Percentiles rank a stretch among this genome's conserved stretches.
These are phyloP conservation scores for Sporothrix dimorphospora DNA, from an alignment of 2,329 filamentous ascomycete genomes.

Conservation along the genomic window DNA sequence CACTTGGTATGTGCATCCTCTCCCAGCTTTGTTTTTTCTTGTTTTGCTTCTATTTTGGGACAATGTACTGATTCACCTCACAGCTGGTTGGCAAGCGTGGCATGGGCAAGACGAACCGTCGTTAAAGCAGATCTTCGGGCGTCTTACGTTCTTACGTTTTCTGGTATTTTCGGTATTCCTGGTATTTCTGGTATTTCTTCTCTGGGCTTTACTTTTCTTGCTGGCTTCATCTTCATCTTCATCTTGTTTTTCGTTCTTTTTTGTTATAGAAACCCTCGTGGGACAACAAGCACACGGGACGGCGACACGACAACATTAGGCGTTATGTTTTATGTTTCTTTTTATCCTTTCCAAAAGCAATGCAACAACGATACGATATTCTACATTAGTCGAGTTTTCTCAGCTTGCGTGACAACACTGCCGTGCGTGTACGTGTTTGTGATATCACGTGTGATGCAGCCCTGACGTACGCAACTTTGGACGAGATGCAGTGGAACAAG, in stretches of 20 bases:
- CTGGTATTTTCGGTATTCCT: no score
- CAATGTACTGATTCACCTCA: neutral
- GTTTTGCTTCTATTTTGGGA: neutral
- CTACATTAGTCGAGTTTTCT: neutral
- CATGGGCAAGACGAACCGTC: constrained; percentile 82
- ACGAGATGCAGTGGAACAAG: neutral
- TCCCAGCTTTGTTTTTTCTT: neutral
- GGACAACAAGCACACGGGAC: constrained; percentile 16
- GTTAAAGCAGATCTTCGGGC: constrained; percentile 49
- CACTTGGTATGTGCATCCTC: constrained; percentile 60
- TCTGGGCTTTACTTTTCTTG: constrained; percentile 15
- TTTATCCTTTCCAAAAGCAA: constrained; percentile 16
- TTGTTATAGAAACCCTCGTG: constrained; percentile 19
- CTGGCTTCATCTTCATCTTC: neutral
- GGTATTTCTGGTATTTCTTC: neutral
- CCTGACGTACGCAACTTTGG: neutral
- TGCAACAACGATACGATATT: constrained; percentile 17
- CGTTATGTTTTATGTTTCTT: constrained; percentile 2
- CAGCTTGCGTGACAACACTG: no score
- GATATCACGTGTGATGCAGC: constrained; percentile 1
- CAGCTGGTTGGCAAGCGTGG: constrained; percentile 86
- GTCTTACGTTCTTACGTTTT: neutral
- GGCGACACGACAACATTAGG: constrained; percentile 23
- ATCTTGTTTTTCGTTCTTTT: constrained; percentile 7
- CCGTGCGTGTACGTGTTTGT: neutral